Evolutionary conservation across 2,329 filamentous ascomycete genomes (phyloP).

Genomic region (Emmonsiellopsis sp.): DNA sequence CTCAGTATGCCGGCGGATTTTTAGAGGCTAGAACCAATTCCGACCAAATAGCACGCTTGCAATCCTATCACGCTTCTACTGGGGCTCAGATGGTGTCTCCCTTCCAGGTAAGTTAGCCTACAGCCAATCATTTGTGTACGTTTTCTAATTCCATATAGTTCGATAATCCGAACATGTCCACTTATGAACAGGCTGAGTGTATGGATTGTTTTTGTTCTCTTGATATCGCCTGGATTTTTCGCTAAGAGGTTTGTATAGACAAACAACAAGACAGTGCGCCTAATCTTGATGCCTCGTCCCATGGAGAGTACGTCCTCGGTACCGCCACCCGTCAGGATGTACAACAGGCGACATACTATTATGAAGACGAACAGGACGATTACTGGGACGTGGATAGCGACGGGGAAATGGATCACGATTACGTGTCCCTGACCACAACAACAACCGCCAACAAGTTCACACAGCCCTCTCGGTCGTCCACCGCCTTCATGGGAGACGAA

Average conservation of each 20-base stretch:
- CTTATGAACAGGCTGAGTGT: not conserved
- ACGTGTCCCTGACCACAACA: conserved; percentile 24
- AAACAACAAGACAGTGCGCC: not conserved
- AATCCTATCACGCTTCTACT: conserved; percentile 2
- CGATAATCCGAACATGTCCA: not conserved
- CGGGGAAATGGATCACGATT: conserved; percentile 43
- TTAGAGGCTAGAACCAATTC: not conserved
- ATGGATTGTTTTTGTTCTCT: not conserved
- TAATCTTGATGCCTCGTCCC: not conserved
- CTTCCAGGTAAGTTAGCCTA: conserved; percentile 7
- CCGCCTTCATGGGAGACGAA: conserved; percentile 38
- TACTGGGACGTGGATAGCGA: conserved; percentile 55
- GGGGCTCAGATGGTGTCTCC: conserved; percentile 3
- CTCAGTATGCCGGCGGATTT: not conserved
- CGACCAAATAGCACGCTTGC: not conserved
- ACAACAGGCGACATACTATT: conserved; percentile 20
- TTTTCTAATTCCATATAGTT: not conserved
- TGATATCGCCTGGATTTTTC: not conserved
- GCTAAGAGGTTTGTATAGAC: not conserved
- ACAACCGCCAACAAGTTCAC: conserved; percentile 36
- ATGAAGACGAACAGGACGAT: conserved; percentile 51
- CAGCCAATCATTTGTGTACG: not conserved
- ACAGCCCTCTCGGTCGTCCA: conserved; percentile 41
- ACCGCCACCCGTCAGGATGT: not conserved
- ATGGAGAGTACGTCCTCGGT: not conserved